These are phyloP conservation scores for Termitomyces sp. DNA, from an alignment of 768 basidiomycete species.

Conservation along the genomic window DNA sequence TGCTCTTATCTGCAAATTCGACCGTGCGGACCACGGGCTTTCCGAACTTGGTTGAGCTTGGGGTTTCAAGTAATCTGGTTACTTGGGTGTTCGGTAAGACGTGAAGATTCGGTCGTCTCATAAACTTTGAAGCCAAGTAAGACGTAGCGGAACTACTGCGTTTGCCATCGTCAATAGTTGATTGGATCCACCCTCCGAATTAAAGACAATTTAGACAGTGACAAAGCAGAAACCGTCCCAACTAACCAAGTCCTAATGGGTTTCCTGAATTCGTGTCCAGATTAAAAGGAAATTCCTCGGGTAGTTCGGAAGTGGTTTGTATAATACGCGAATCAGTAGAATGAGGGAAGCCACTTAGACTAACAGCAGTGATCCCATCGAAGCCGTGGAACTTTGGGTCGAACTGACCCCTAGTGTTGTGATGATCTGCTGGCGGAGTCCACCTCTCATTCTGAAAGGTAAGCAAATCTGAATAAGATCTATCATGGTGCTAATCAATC, in stretches of 20 bases:
- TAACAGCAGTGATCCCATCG: conserved; percentile 24
- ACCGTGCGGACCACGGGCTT: not conserved
- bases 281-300: conserved; percentile 35
- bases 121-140: conserved; percentile 17
- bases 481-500: too few species aligned
- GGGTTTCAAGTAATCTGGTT: conserved; percentile 17
- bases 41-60: not conserved
- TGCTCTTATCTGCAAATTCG: conserved; percentile 3
- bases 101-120: conserved; percentile 22
- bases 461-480: not conserved
- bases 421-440: conserved; percentile 15
- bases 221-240: not conserved
- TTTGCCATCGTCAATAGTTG: conserved; percentile 11
- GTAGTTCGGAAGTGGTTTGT: conserved; percentile 28
- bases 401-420: conserved; percentile 27
- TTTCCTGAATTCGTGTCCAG: conserved; percentile 40
- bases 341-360: conserved; percentile 19
- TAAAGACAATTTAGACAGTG: not conserved
- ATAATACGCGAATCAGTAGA: conserved; percentile 30
- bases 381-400: conserved; percentile 19
- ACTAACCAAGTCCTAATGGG: conserved; percentile 37
- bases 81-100: conserved; percentile 22
- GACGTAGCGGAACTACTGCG: conserved; percentile 6
- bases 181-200: conserved; percentile 14
- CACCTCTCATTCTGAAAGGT: conserved; percentile 23